These are phyloP conservation scores for Myriangium duriaei DNA, from an alignment of 2,329 filamentous ascomycete genomes.

Conservation along the genomic window DNA sequence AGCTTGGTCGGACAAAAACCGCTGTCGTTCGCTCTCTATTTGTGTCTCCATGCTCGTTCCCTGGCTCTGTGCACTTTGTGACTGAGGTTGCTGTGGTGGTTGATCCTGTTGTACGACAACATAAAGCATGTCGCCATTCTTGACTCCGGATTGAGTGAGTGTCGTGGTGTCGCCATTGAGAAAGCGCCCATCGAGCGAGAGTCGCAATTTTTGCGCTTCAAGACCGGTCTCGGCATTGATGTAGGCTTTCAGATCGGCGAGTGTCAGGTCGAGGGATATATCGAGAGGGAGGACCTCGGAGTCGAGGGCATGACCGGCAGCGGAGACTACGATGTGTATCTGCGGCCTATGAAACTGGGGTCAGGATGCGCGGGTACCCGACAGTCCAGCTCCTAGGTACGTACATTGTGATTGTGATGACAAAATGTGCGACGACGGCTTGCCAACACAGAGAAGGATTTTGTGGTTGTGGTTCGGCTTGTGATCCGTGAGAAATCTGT, in stretches of 20 bases:
- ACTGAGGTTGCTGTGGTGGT: slow-evolving; percentile 20
- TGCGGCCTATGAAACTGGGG: slow-evolving; percentile 52
- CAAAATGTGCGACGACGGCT: too few relatives aligned
- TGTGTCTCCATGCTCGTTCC: slow-evolving; percentile 18
- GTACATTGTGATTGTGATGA: too few relatives aligned
- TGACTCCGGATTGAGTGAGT: slow-evolving; percentile 66
- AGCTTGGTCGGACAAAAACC: slow-evolving; percentile 66
- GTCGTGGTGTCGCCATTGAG: slow-evolving; percentile 69
- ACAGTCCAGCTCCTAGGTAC: too few relatives aligned
- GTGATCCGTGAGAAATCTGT: too few relatives aligned
- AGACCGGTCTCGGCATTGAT: slow-evolving; percentile 75
- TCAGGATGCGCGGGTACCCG: too few relatives aligned
- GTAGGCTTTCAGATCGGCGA: slow-evolving; percentile 75
- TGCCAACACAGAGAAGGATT: too few relatives aligned
- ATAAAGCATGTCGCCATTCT: slow-evolving; percentile 84
- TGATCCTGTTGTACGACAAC: slow-evolving; percentile 57
- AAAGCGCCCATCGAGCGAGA: slow-evolving; percentile 81
- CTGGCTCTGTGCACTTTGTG: slow-evolving; percentile 25
- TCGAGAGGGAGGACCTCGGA: slow-evolving; percentile 71
- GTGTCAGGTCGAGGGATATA: slow-evolving; percentile 67
- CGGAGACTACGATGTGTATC: slow-evolving; percentile 75
- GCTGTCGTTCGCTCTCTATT: slow-evolving; percentile 75
- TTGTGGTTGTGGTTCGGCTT: too few relatives aligned
- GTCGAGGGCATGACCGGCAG: slow-evolving; percentile 53
- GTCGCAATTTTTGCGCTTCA: slow-evolving; percentile 59